Percentiles rank a stretch among this genome's conserved stretches.
These are phyloP conservation scores for Cladophialophora bantiana DNA, from an alignment of 2,329 filamentous ascomycete genomes.

Conservation along the genomic window DNA sequence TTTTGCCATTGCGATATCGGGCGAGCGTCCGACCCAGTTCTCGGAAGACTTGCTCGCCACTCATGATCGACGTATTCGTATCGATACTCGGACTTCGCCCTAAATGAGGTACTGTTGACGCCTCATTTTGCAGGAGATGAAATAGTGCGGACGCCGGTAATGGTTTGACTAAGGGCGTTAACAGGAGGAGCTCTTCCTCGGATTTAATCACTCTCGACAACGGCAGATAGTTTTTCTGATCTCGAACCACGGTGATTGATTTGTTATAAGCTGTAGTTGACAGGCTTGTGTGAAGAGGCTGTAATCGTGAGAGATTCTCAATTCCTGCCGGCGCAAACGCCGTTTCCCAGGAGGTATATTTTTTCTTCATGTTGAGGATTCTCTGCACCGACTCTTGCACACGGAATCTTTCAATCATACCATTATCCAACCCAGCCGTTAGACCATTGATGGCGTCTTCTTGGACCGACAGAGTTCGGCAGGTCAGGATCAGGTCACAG, in stretches of 20 bases:
- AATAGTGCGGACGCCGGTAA: constrained; percentile 88
- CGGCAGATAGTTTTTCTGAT: constrained; percentile 84
- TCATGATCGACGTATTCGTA: constrained; percentile 74
- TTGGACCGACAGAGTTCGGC: constrained; percentile 85
- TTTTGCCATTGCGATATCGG: constrained; percentile 80
- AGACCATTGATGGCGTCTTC: constrained; percentile 90
- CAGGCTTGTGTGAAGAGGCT: constrained; percentile 79
- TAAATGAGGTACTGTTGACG: constrained; percentile 46
- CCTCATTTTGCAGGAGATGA: constrained; percentile 58
- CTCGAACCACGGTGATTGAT: constrained; percentile 90
- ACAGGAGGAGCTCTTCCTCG: constrained; percentile 84
- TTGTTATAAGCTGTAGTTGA: constrained; percentile 88
- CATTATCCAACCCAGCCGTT: constrained; percentile 87
- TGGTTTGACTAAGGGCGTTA: constrained; percentile 90
- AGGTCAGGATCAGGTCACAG: constrained; percentile 89
- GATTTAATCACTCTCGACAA: constrained; percentile 80
- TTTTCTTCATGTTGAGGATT: constrained; percentile 80
- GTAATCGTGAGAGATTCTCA: constrained; percentile 76
- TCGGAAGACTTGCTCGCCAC: constrained; percentile 89
- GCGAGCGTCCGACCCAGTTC: constrained; percentile 89
- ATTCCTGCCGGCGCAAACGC: constrained; percentile 87
- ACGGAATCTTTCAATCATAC: constrained; percentile 80
- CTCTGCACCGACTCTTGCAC: constrained; percentile 81
- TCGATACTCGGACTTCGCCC: constrained; percentile 58
- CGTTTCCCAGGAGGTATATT: constrained; percentile 88